Base-by-base conservation (phyloP, 225 moss, liverwort and hornwort species). In the Sphagnum contortum region DNA sequence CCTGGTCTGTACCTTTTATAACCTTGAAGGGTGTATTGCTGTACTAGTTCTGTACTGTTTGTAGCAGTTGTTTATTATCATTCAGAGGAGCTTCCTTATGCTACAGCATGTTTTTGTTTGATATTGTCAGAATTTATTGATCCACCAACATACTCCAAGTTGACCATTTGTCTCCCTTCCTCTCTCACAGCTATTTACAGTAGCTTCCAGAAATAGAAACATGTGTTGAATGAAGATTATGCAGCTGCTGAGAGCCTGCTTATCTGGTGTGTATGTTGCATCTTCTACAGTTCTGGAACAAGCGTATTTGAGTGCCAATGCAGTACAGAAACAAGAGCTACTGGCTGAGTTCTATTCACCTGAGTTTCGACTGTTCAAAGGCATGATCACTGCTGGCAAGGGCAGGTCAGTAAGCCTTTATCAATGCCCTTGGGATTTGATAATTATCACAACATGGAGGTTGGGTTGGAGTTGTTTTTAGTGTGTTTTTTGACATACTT, bases 271-370 rank as follows among this genome's bases (percentile, higher is more conserved):
- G 57, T 59, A 48, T 69, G 61, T 50, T 79, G 66, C 70, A 94
- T 29, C 29, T 29, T 29, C 29, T 29, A 29, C 29, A 29, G 96
- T 98, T 66, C 76, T 98, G 72, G 98, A 98, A 76, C 93, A 98
- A 70, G 91, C 91, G 47, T 98, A 87, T 66, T 74, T 81, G 60
- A 81, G 87, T 67, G 87, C 89, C 44, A 98, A 82, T 84, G 89
- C 81, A 50, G 58, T 77, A 59, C 93, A 98, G 71, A 93, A 88
- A 66, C 80, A 70, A 59, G 93, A 98, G 69, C 79, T 98, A 65
- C 76, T 98, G 45, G 87, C 89, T 48, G 98, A 98, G 61, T 98
- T 98, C 62, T 98, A 93, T 75, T 89, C 93, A 48, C 93, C 98
- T 49, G 98, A 98, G 72, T 98, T 89, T 68, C 83, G 89, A 44